Evolutionary conservation across 257 asterid species (phyloP), one percentile per base, ranked within the genome.

Genomic region (Phtheirospermum japonicum): DNA sequence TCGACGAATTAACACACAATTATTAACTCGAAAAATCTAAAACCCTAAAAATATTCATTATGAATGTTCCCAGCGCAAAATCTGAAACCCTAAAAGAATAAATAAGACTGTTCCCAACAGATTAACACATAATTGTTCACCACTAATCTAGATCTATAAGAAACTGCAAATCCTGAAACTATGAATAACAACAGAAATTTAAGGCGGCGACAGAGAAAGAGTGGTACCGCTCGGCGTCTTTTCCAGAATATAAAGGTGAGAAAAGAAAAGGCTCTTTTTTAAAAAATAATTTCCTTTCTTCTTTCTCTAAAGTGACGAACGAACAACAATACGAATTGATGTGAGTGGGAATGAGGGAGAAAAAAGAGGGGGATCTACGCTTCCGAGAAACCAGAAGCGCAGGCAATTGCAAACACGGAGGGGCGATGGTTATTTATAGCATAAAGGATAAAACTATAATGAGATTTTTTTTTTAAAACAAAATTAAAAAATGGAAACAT

Each of bases 331-430:
- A 3, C 6, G 19, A 70, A 37, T 31, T 1, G 10, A 52, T 12
- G 14, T 8, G 61, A 19, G 45, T 36, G 73, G 61, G 73, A 64
- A 2, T 26, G 48, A 17, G 54, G 30, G 14, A 57, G 23, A 51
- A 14, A 11, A 42, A 11, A 31, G 46, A 40, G 66, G 65, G 73
- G 36, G 61, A 64, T 61, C 78, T 45, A 64, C 77, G 80, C 83
- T 75, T 61, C 80, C 78, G 66, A 69, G 26, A 75, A 74, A 70
- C 16, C 77, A 74, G 83, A 74, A 78, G 80, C 80, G 71, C 61
- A 65, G 66, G 66, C 53, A 7, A 69, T 13, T 17, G 67, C 37
- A 7, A 20, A 36, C 48, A 4, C n/a, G 3, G 45, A 0, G 48
- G 26, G 62, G 31, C 18, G 14, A 9, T 34, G 28, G 63, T 23